phyloP scores from a whole-genome alignment of 768 basidiomycete genomes.

The Pulveroboletus ravenelii region DNA sequence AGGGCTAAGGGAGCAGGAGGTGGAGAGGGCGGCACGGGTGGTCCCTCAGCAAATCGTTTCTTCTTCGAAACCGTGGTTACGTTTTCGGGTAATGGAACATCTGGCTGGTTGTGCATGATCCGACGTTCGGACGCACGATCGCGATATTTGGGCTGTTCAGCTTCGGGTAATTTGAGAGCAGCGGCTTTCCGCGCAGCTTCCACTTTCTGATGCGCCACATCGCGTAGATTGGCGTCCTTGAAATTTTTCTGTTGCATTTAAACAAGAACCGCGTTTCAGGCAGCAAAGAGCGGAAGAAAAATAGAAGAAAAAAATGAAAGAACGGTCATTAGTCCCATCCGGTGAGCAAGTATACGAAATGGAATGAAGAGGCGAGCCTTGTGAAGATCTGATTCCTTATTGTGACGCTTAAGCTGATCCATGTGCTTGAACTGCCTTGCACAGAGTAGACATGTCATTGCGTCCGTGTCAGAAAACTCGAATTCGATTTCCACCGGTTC shows the following conservation, averaged over 20 bases:
- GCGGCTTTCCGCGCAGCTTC: conserved; percentile 38
- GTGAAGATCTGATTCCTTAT: conserved; percentile 90
- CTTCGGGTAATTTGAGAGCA: conserved; percentile 24
- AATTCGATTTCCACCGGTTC: conserved; percentile 57
- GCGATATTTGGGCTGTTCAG: conserved; percentile 77
- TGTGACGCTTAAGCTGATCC: conserved; percentile 85
- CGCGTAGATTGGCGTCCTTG: conserved; percentile 65
- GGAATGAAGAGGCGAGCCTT: conserved; percentile 63
- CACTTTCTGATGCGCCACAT: conserved; percentile 68
- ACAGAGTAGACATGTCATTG: conserved; percentile 84
- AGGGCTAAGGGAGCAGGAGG: conserved; percentile 64
- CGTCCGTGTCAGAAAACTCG: conserved; percentile 74
- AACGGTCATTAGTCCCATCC: conserved; percentile 30
- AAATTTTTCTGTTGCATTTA: conserved; percentile 69
- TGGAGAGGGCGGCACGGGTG: conserved; percentile 54
- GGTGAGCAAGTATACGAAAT: conserved; percentile 17
- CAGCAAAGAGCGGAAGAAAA: conserved; percentile 1
- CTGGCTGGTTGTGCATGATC: conserved; percentile 87
- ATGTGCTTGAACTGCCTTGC: conserved; percentile 87
- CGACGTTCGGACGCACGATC: conserved; percentile 93
- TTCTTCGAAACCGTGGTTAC: conserved; percentile 34
- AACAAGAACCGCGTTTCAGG: background rate
- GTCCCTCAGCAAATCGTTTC: conserved; percentile 49
- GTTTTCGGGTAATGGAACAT: conserved; percentile 63
- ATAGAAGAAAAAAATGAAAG: conserved; percentile 10